Base-by-base conservation (phyloP, 768 basidiomycete genomes). In the Phylloporus arenicola region DNA sequence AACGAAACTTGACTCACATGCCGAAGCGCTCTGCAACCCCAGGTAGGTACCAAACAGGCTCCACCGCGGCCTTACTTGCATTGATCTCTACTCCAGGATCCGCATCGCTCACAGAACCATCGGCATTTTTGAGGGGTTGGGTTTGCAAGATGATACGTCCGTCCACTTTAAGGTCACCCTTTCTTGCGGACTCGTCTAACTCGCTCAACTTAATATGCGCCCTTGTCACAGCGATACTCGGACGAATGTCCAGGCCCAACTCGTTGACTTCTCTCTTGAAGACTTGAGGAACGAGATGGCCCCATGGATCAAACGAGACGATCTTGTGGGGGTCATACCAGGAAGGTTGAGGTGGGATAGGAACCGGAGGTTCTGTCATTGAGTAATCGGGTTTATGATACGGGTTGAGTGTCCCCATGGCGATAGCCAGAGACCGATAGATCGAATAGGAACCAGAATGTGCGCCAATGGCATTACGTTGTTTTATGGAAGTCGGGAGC, bases 191-290 rank as follows among this genome's bases (percentile, higher is more conserved):
- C 43, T 89, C 88, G 67, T 97, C 95, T 44, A 98, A 73, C 70
- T 98, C 95, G 65, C 82, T 84, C 67, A 98, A 77, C 76, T 97
- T 97, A 75, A 98, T 82, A 64, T 96, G 94, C 0, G 93, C 88
- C 53, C 83, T 86, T 10, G 95, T 98, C 45, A 95, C 81, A 1
- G 92, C 88, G 58, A 98, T 97, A 48, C 91, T 93, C 1, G 95
- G 95, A 14, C 93, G 74, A 33, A 93, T 76, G 65, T 98, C 94
- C 50, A 96, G 70, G 0, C 88, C 88, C 44, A 72, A 67, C 37
- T 75, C 77, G 34, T 85, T 81, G 24, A 79, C 70, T 64, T 86
- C 81, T 38, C 70, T 70, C 46, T 72, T 73, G 70, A 84, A 93
- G 0, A 86, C 79, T 24, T 77, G 77, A 4, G 86, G 90, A 0